Evolutionary conservation across 2,329 filamentous ascomycete species (phyloP), one percentile per base, ranked within the genome.

Genomic region (Annulohypoxylon truncatum): DNA sequence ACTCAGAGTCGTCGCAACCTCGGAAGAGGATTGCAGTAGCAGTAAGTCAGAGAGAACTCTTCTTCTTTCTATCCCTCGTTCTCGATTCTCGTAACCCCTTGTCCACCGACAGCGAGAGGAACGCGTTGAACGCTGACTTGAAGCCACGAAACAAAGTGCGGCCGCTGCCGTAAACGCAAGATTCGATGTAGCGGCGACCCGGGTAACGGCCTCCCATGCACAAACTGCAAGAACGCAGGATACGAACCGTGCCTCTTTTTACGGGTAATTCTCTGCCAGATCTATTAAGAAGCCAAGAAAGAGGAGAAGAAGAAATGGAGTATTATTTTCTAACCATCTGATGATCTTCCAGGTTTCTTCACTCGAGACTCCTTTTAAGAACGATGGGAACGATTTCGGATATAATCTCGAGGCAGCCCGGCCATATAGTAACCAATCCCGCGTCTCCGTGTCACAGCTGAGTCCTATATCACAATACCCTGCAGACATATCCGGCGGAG

Each of bases 121-220:
- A 29, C 22, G 24, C 22, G 42, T 47, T 20, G 44, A 22, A 64
- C 35, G 65, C 66, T 73, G 46, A 73, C 68, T 64, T 61, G 28
- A 69, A 61, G 70, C 51, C 26, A 53, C 58, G n/a, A 15, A 38
- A 26, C 22, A 44, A 74, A 97, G 95, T 98, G 95, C 78, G 88
- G 89, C 33, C 89, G 95, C 71, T 98, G 95, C 79, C 89, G 95
- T 66, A 94, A 95, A 81, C 88, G 95, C 64, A 98, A 98, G 83
- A 98, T 98, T 73, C 91, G 93, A 72, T 98, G 95, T 81, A 97
- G 92, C 74, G 95, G 95, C 44, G 93, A 97, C 76, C 84, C 86
- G 31, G 92, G 91, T 29, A 88, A 90, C 74, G 91, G 91, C n/a
- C 81, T 83, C 38, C 89, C 90, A n/a, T 98, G 95, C 79, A 83